A percentile compares a stretch with the other conserved stretches of the same genome.
Evolutionary conservation across 495 filamentous ascomycete genomes (phyloP).

Genomic region (Lasiosphaeria miniovina): DNA sequence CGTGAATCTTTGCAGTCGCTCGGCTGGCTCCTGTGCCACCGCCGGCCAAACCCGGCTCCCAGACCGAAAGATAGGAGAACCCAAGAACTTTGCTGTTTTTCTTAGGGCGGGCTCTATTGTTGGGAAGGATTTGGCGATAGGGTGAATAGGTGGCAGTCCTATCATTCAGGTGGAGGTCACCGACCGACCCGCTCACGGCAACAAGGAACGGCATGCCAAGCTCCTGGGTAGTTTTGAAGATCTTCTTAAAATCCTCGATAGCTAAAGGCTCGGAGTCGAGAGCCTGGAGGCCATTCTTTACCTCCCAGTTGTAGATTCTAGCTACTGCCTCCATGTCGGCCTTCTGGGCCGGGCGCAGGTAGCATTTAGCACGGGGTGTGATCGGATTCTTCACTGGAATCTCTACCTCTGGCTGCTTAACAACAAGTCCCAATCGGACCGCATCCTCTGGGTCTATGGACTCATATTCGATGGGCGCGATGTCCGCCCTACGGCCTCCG

Average conservation of each 20-base stretch:
- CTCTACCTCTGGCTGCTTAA: background rate
- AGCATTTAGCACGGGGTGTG: slow-evolving; percentile 28
- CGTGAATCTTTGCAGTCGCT: slow-evolving; percentile 27
- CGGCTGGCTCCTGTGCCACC: slow-evolving; percentile 20
- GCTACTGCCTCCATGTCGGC: slow-evolving; percentile 29
- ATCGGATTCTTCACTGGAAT: slow-evolving; percentile 8
- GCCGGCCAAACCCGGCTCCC: slow-evolving; percentile 25
- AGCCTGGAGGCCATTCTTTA: slow-evolving; percentile 28
- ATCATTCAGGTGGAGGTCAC: background rate
- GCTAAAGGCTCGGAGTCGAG: slow-evolving; percentile 29
- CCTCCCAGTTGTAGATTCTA: slow-evolving; percentile 39
- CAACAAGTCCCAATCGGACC: background rate
- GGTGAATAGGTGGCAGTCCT: slow-evolving; percentile 1
- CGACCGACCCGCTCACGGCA: slow-evolving; percentile 29
- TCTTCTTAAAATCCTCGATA: slow-evolving; percentile 17
- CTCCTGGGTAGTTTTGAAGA: slow-evolving; percentile 19
- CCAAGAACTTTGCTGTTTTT: slow-evolving; percentile 29
- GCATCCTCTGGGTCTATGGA: background rate
- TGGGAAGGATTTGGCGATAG: background rate
- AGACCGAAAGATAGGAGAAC: slow-evolving; percentile 33
- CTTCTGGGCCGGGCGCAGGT: slow-evolving; percentile 34
- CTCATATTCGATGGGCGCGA: background rate
- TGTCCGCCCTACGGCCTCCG: background rate
- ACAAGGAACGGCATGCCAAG: slow-evolving; percentile 41
- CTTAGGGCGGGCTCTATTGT: background rate